phyloP scores from a whole-genome alignment of 2,329 filamentous ascomycete genomes.

The Fusarium marasasianum region DNA sequence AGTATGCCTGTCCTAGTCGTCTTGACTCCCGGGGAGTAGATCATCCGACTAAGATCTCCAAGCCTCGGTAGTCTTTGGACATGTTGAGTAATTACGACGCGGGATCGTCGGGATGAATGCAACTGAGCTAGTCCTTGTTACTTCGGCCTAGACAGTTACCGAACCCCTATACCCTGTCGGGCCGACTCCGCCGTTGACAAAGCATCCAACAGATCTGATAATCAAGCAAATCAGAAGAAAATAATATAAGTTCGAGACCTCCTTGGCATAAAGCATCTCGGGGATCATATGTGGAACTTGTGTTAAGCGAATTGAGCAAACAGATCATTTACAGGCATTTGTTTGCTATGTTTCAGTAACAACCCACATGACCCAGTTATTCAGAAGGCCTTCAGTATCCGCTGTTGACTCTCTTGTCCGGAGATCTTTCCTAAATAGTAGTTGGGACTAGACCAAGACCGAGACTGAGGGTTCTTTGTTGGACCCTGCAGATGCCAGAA shows the following conservation, averaged over 20 bases:
- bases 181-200: neutral
- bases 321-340: neutral
- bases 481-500: neutral
- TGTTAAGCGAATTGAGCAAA: neutral
- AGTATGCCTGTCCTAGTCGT: neutral
- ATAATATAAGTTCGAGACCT: neutral
- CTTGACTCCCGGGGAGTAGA: neutral
- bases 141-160: neutral
- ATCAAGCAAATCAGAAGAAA: neutral
- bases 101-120: neutral
- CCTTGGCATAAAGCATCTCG: neutral
- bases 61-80: neutral
- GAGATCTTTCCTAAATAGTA: neutral
- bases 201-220: neutral
- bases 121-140: neutral
- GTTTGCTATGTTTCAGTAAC: neutral
- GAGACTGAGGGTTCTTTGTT: neutral
- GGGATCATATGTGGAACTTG: neutral
- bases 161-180: neutral
- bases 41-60: neutral
- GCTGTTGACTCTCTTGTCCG: neutral
- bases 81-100: neutral
- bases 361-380: neutral
- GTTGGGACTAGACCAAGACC: neutral
- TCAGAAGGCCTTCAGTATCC: neutral